Base-by-base conservation (phyloP, 2,329 filamentous ascomycete species). In the Colletotrichum noveboracense region DNA sequence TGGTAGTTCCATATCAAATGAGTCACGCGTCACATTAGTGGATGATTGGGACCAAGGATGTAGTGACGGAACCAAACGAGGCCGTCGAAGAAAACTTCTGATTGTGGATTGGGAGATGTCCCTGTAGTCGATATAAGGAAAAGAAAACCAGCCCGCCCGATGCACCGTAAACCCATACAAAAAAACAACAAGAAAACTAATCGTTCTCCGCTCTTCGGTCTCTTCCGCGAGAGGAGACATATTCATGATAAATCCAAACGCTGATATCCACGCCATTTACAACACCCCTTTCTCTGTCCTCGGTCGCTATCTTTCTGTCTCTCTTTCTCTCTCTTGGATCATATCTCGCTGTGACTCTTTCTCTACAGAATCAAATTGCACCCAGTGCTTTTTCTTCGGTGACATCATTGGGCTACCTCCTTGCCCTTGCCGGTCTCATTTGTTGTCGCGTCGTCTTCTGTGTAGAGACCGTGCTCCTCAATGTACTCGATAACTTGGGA, bases 401-500 rank as follows among this genome's bases (percentile, higher is more conserved):
- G 30, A 14, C 28, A 38, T 58, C 64, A 75, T 75, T 75, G 64
- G 24, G 43, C 43, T 21, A 24, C 64, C 48, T 75, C 73, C 70
- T 75, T 73, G 28, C 66, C 73, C 56, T 75, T 75, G 28, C 73
- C 73, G 70, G 68, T 68, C 9, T 75, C 73, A 14, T 73, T 75
- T 58, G 73, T 68, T 36, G 73, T 64, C 21, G 73, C 28, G 43
- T 75, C 73, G 28, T 77, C 74, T 56, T 93, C 91, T 74, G 89
- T 86, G 80, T 94, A 95, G 6, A 95, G 85, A 48, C 88, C 87
- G 77, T 94, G 89, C 77, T 94, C 87, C 73, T 93, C 89, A 76
- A 95, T 95, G 81, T 95, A 95, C 73, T 93, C 87, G 71, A 95
- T 94, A 64, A 96, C 94, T 5, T 92, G 91, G 56, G 93, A 91